Percentiles rank a stretch among this genome's conserved stretches.
These are phyloP conservation scores for Hondaea fermentalgiana DNA, from an alignment of 108 stramenopile genomes.

Conservation along the genomic window DNA sequence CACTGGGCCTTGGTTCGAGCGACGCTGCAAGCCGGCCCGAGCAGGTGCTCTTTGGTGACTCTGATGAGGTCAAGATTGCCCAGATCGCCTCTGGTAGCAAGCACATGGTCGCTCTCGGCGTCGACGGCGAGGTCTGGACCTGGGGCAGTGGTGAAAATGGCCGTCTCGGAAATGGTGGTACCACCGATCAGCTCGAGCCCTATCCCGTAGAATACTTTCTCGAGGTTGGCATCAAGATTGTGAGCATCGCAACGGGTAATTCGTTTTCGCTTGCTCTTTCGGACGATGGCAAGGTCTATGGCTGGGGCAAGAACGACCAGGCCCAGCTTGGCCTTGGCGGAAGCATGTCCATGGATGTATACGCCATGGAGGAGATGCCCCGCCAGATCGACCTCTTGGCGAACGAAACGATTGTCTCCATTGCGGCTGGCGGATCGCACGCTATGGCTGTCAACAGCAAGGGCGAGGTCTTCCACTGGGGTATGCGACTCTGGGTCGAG, in stretches of 20 bases:
- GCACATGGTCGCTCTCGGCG: conserved; percentile 35
- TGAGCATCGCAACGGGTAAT: conserved; percentile 27
- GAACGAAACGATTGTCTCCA: background rate
- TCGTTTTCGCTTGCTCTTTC: conserved; percentile 40
- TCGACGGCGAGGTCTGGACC: conserved; percentile 45
- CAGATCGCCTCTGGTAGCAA: conserved; percentile 25
- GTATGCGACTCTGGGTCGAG: conserved; percentile 36
- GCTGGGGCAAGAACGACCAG: conserved; percentile 49
- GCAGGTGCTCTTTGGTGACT: conserved; percentile 6
- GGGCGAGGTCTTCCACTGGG: conserved; percentile 47
- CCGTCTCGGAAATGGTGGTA: conserved; percentile 38
- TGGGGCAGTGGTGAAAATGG: conserved; percentile 48
- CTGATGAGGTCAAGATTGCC: conserved; percentile 24
- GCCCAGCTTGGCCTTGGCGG: conserved; percentile 53
- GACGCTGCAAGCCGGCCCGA: background rate
- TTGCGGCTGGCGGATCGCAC: conserved; percentile 33
- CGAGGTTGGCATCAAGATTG: conserved; percentile 20
- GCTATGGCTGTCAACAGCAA: conserved; percentile 35
- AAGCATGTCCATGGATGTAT: conserved; percentile 49
- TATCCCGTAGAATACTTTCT: conserved; percentile 31
- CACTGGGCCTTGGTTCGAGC: conserved; percentile 24
- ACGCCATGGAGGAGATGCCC: conserved; percentile 51
- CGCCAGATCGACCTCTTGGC: conserved; percentile 14
- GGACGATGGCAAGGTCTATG: conserved; percentile 32
- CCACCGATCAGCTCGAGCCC: conserved; percentile 30